These are phyloP conservation scores for Deinandra increscens DNA, from an alignment of 129 eudicot species.

Conservation along the genomic window DNA sequence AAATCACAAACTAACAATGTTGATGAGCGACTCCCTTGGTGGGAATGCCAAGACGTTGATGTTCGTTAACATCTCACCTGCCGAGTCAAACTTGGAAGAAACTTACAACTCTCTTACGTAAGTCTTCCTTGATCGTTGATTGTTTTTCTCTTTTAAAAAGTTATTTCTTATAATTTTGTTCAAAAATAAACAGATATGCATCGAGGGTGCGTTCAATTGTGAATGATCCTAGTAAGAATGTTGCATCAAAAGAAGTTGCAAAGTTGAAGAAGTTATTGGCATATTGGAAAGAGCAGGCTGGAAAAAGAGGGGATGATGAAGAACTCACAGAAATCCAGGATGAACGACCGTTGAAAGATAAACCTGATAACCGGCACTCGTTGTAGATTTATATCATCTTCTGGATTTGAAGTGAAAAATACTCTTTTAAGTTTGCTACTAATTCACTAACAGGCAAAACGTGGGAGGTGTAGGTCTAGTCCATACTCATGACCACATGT, in stretches of 20 bases:
- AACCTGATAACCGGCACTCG: conserved; percentile 68
- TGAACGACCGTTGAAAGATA: conserved; percentile 59
- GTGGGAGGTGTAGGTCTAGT: conserved; percentile 33
- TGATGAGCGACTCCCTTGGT: conserved; percentile 98
- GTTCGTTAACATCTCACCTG: conserved; percentile 94
- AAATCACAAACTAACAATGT: conserved; percentile 90
- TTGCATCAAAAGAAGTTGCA: conserved; percentile 91
- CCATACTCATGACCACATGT: conserved; percentile 16
- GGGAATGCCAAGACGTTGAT: conserved; percentile 96
- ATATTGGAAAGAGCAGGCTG: conserved; percentile 95
- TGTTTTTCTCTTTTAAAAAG: not conserved
- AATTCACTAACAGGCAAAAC: conserved; percentile 21
- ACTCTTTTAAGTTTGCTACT: conserved; percentile 20
- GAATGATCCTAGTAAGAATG: conserved; percentile 95
- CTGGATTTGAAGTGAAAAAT: conserved; percentile 9
- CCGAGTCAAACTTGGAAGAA: conserved; percentile 93
- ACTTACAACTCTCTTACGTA: conserved; percentile 88
- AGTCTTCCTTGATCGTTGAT: conserved; percentile 14
- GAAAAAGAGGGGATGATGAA: conserved; percentile 77
- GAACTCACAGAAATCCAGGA: conserved; percentile 95
- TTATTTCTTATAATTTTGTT: not conserved
- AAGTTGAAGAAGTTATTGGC: conserved; percentile 71
- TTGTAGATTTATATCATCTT: conserved; percentile 39
- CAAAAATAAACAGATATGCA: conserved; percentile 54
- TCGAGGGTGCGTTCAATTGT: conserved; percentile 93